phyloP scores from a whole-genome alignment of 2,329 filamentous ascomycete genomes.

The Purpureocillium lavendulum region DNA sequence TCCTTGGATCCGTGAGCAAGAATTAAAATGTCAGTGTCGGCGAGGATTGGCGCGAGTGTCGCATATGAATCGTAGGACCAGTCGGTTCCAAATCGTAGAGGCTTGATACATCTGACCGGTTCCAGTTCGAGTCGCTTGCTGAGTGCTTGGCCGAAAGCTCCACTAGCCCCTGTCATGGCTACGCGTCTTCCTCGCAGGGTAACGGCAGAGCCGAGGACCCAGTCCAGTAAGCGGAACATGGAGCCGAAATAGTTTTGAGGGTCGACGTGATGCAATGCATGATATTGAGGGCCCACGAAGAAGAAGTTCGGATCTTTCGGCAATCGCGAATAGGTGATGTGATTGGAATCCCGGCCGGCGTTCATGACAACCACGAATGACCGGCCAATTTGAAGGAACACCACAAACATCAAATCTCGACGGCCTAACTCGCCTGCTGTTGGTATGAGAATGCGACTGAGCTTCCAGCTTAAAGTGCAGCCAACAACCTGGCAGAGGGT shows the following conservation, averaged over 20 bases:
- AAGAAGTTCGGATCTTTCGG: slow-evolving; percentile 6
- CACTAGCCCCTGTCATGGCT: slow-evolving; percentile 8
- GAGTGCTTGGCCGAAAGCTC: slow-evolving; percentile 6
- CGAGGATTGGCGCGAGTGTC: slow-evolving; percentile 2
- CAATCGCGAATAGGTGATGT: slow-evolving; percentile 4
- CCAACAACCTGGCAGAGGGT: not conserved
- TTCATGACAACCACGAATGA: slow-evolving; percentile 7
- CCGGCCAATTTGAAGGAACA: not conserved
- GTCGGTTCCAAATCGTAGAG: slow-evolving; percentile 4
- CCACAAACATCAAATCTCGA: not conserved
- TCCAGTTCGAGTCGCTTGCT: slow-evolving; percentile 1
- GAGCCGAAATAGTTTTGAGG: slow-evolving; percentile 12
- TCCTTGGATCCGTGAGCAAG: slow-evolving; percentile 8
- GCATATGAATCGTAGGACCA: slow-evolving; percentile 5
- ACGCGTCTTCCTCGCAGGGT: slow-evolving; percentile 8
- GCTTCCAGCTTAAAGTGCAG: not conserved
- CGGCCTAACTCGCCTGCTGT: not conserved
- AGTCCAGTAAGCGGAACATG: slow-evolving; percentile 9
- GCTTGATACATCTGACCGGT: slow-evolving; percentile 2
- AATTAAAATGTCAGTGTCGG: slow-evolving; percentile 8
- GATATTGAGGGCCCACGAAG: slow-evolving; percentile 10
- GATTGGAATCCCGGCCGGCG: slow-evolving; percentile 9
- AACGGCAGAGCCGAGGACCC: slow-evolving; percentile 8
- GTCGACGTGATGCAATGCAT: slow-evolving; percentile 11
- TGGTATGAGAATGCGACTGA: not conserved